Base-by-base conservation (phyloP, 1,284 basidiomycete species). In the Tetrapyrgos nigripes region DNA sequence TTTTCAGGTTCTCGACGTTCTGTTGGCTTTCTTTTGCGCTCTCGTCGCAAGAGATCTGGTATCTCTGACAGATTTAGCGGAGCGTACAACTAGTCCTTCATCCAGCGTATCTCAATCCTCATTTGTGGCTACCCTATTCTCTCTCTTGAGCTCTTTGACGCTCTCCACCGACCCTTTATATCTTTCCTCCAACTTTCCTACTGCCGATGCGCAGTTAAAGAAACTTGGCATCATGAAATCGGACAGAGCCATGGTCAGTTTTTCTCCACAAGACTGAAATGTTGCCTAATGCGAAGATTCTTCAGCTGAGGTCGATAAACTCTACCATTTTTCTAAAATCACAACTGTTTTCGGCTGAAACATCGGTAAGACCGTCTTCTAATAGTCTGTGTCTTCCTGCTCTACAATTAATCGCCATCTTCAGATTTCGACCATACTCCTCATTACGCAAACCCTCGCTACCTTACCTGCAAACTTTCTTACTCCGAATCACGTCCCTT, bases 1-100 rank as follows among this genome's bases (percentile, higher is more conserved):
- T 28, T 35, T 47, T 50, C n/a, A 87, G 85, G 75, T 89, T n/a
- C 68, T 89, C 37, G 86, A 91, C 62, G 76, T 80, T 14, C 78
- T 86, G 27, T 70, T 89, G 6, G 72, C 79, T 0, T 81, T 88
- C 62, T 89, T 89, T 60, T 74, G 79, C 17, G 78, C 83, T 0
- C 73, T 92, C 1, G 80, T 86, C 1, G 79, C 88, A 1, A 81
- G 83, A 51, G 86, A 90, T 60, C 66, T 79, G 1, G 70, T 70
- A 19, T 83, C 83, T 9, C 70, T 89, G 13, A 58, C 73, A 4
- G 87, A 90, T 44, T 70, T 90, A 19, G 81, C 79, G 8, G 70
- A 76, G 50, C 78, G 72, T 21, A 44, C 69, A 14, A n/a, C 57
- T 44, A 28, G 52, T 56, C 28, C 49, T 27, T 55, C 58, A 6